phyloP scores from a whole-genome alignment of 441 rosid species.

The Populus hybrid region DNA sequence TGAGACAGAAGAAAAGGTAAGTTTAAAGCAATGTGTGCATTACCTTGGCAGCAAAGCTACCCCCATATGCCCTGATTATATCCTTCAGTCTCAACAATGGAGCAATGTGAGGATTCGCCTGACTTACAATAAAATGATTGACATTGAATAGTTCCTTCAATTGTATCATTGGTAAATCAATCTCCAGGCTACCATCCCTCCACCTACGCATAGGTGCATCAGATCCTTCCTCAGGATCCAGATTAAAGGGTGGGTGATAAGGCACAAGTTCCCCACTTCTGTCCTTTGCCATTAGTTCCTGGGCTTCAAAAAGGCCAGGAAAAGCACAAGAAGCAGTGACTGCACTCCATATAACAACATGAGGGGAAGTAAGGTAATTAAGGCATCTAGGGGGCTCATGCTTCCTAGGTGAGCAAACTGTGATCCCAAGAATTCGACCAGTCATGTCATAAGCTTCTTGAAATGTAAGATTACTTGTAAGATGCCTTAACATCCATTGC shows the following conservation, averaged over 20 bases:
- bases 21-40: conserved; percentile 5
- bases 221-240: conserved; percentile 71
- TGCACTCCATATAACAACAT: conserved; percentile 98
- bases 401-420: conserved; percentile 96
- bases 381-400: conserved; percentile 99
- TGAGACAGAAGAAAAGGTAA: not conserved
- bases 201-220: conserved; percentile 68
- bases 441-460: conserved; percentile 98
- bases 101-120: conserved; percentile 94
- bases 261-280: conserved; percentile 95
- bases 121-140: conserved; percentile 93
- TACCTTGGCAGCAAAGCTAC: conserved; percentile 97
- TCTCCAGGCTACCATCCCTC: conserved; percentile 99
- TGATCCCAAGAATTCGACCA: conserved; percentile 85
- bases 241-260: conserved; percentile 89
- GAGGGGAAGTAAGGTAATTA: conserved; percentile 93
- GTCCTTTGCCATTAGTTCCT: conserved; percentile 95
- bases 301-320: conserved; percentile 97
- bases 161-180: conserved; percentile 97
- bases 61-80: conserved; percentile 81
- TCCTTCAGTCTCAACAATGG: conserved; percentile 84
- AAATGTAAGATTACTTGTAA: conserved; percentile 91
- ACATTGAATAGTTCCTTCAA: conserved; percentile 96
- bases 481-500: conserved; percentile 80
- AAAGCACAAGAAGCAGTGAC: conserved; percentile 98